Base-by-base conservation (phyloP, 2,329 filamentous ascomycete species). In the Stromatinia cepivora region DNA sequence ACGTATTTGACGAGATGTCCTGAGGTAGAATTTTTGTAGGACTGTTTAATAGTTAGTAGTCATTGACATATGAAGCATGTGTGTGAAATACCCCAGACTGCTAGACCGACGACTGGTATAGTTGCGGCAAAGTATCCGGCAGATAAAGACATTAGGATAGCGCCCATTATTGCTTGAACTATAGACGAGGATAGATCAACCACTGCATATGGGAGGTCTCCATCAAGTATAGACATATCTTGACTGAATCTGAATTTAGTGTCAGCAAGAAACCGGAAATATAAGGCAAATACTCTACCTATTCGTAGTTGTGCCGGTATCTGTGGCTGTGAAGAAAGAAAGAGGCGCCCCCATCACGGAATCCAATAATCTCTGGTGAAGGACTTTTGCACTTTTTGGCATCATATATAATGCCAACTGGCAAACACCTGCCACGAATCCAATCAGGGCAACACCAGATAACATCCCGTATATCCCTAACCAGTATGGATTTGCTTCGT, bases 391-490 rank as follows among this genome's bases (percentile, higher is more conserved):
- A 36, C 84, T 85, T 42, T 80, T 81, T 4, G 84, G 84, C 4
- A 86, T 81, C 82, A 86, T 85, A 3, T 79, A 82, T 45, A 86
- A 82, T 54, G 85, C 81, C 71, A 86, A 81, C 78, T 79, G 53
- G 6, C 11, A 53, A 69, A 45, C 15, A 10, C 48, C 10, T 10
- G 28, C 36, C 20, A 64, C 28, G 20, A 69, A 69, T 46, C 66
- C 58, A 48, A 69, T 22, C 17, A 69, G 13, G 34, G 46, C 25
- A 54, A 69, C 31, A n/a, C 34, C 58, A 34, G 66, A 52, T 9
- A 69, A 39, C 46, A 69, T 56, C 9, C 66, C 66, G 28, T 56
- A 64, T 25, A 64, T 69, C 20, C 36, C 66, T 20, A 69, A 25
- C 57, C 50, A 68, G 22, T 45, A 64, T 28, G 58, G 58, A 10